Evolutionary conservation across 768 basidiomycete species (phyloP).

Genomic region (Lactarius pseudohatsudake): DNA sequence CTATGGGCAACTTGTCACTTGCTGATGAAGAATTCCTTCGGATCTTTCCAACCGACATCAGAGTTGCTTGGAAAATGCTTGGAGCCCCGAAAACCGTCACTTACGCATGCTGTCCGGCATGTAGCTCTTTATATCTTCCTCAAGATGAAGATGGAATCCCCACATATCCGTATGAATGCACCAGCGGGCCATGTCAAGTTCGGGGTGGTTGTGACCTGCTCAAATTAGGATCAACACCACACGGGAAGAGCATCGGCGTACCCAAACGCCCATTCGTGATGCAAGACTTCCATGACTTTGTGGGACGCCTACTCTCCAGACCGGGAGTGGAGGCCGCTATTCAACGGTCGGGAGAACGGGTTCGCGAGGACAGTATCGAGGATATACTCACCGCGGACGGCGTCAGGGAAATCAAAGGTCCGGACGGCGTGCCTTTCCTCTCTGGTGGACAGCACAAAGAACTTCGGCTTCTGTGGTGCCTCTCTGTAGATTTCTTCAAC

Average conservation of each 20-base stretch:
- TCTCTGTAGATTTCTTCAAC: conserved; percentile 41
- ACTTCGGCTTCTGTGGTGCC: conserved; percentile 34
- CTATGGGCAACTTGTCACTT: background rate
- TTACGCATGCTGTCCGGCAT: conserved; percentile 7
- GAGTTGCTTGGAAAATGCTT: background rate
- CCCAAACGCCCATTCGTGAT: conserved; percentile 1
- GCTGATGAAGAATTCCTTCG: background rate
- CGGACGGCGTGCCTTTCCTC: conserved; percentile 5
- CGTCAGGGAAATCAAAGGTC: conserved; percentile 2
- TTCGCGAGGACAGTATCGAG: background rate
- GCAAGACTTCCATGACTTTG: conserved; percentile 5
- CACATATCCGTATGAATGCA: conserved; percentile 1
- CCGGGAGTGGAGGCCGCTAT: too few species aligned
- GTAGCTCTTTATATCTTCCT: background rate
- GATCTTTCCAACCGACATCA: background rate
- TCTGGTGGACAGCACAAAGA: background rate
- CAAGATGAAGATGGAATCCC: conserved; percentile 2
- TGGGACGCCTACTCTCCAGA: background rate
- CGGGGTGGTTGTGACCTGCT: background rate
- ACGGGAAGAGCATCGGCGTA: background rate
- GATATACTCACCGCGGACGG: conserved; percentile 1
- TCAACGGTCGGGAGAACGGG: background rate
- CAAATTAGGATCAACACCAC: conserved; percentile 1
- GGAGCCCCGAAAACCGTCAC: background rate
- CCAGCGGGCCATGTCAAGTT: background rate